These are phyloP conservation scores for Euphorbia celastroides DNA, from an alignment of 441 rosid genomes.

Conservation along the genomic window DNA sequence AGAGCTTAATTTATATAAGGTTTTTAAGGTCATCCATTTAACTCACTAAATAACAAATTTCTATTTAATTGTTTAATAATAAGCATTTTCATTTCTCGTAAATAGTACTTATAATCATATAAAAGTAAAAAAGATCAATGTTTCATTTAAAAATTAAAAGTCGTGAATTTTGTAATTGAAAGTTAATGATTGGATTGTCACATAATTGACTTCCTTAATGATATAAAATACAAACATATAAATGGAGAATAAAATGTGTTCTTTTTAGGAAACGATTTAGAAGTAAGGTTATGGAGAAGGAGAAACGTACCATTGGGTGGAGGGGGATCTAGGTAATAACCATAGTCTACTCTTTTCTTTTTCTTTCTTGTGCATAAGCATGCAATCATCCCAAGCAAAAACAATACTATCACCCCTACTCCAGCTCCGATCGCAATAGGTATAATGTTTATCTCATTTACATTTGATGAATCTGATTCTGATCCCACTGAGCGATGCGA, in stretches of 20 bases:
- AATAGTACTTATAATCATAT: neutral
- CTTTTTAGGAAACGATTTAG: neutral
- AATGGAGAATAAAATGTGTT: neutral
- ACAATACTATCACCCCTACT: constrained; percentile 35
- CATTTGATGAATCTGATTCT: constrained; percentile 20
- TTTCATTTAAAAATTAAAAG: neutral
- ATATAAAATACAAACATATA: neutral
- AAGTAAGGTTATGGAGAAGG: neutral
- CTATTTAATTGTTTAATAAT: neutral
- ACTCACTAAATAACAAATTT: neutral
- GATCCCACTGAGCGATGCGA: constrained; percentile 22
- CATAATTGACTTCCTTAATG: neutral
- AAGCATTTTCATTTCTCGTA: neutral
- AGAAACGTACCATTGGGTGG: constrained; percentile 16
- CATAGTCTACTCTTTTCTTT: constrained; percentile 42
- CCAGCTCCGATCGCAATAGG: constrained; percentile 41
- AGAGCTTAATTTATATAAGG: too few relatives aligned
- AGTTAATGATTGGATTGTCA: neutral
- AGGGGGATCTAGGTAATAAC: constrained; percentile 36
- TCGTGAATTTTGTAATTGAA: too few relatives aligned
- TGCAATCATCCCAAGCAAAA: constrained; percentile 33
- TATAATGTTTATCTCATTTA: neutral
- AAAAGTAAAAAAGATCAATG: too few relatives aligned
- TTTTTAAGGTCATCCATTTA: neutral
- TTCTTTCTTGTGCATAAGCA: constrained; percentile 34